phyloP scores from a whole-genome alignment of 768 basidiomycete genomes.

The Lanmaoa rubissima region DNA sequence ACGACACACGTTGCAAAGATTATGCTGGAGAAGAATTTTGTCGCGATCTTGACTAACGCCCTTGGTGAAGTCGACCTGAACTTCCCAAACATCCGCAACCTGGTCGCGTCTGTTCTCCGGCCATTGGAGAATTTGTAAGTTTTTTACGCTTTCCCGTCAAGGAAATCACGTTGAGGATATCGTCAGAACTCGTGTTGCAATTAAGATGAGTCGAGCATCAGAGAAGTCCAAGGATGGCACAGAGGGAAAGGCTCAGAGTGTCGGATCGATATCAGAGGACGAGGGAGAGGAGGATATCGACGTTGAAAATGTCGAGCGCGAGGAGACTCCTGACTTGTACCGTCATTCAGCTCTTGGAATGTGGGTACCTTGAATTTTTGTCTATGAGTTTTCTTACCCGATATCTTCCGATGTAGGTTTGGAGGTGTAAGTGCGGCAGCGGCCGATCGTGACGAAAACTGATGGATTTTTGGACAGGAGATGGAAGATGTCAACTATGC shows the following conservation, averaged over 20 bases:
- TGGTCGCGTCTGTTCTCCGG: slow-evolving; percentile 84
- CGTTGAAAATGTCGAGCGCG: slow-evolving; percentile 52
- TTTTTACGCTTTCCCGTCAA: not conserved
- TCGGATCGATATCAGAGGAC: slow-evolving; percentile 43
- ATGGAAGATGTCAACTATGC: slow-evolving; percentile 78
- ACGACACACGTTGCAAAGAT: slow-evolving; percentile 92
- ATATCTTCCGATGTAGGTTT: slow-evolving; percentile 42
- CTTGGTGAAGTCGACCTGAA: slow-evolving; percentile 93
- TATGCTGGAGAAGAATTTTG: slow-evolving; percentile 98
- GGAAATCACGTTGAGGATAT: slow-evolving; percentile 6
- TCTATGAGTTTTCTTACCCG: slow-evolving; percentile 7
- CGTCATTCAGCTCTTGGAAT: slow-evolving; percentile 96
- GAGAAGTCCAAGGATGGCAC: slow-evolving; percentile 58
- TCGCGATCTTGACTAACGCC: slow-evolving; percentile 81
- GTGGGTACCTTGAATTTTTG: slow-evolving; percentile 41
- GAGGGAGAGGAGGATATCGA: slow-evolving; percentile 59
- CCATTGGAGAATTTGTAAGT: slow-evolving; percentile 88
- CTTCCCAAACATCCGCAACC: slow-evolving; percentile 83
- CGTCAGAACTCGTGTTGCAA: slow-evolving; percentile 88
- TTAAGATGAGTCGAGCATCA: slow-evolving; percentile 89
- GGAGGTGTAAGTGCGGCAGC: slow-evolving; percentile 62
- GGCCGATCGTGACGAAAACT: slow-evolving; percentile 13
- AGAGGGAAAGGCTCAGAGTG: slow-evolving; percentile 46
- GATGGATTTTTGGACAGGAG: slow-evolving; percentile 48
- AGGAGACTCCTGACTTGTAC: slow-evolving; percentile 91